phyloP scores from a whole-genome alignment of 2,329 filamentous ascomycete genomes.

The Apiospora pterosperma region DNA sequence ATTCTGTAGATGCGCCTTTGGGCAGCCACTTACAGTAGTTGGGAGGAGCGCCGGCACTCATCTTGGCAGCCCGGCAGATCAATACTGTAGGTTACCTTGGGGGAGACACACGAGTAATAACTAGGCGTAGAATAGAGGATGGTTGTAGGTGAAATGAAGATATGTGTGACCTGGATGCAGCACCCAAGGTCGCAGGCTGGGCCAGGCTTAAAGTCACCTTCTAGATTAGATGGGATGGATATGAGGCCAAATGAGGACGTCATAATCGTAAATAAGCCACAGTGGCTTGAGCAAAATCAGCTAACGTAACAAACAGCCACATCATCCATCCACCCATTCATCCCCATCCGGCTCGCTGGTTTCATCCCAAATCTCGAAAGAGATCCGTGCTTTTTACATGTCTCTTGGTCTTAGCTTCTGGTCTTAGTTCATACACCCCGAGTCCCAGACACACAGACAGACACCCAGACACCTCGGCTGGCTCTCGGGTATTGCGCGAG shows the following conservation, averaged over 20 bases:
- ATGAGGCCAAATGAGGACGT: background rate
- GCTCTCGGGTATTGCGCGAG: background rate
- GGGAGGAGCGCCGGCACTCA: slow-evolving; percentile 40
- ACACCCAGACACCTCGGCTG: background rate
- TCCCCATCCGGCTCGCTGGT: background rate
- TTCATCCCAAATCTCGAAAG: background rate
- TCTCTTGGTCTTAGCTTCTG: no score
- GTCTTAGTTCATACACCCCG: no score
- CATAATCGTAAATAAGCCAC: slow-evolving; percentile 2
- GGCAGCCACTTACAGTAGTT: slow-evolving; percentile 52
- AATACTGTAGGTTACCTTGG: background rate
- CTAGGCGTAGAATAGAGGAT: background rate
- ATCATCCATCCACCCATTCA: background rate
- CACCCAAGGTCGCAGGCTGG: background rate
- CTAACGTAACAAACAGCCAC: slow-evolving; percentile 1
- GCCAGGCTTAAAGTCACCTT: background rate
- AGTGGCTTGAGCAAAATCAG: background rate
- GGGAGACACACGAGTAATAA: background rate
- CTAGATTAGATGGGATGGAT: background rate
- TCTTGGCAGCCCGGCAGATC: slow-evolving; percentile 28
- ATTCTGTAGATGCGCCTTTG: slow-evolving; percentile 3
- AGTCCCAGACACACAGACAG: background rate
- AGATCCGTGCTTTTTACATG: background rate
- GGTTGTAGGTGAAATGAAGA: slow-evolving; percentile 11
- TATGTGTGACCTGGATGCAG: background rate